Evolutionary conservation across 2,329 filamentous ascomycete species (phyloP).

Genomic region (Monilinia polystroma): DNA sequence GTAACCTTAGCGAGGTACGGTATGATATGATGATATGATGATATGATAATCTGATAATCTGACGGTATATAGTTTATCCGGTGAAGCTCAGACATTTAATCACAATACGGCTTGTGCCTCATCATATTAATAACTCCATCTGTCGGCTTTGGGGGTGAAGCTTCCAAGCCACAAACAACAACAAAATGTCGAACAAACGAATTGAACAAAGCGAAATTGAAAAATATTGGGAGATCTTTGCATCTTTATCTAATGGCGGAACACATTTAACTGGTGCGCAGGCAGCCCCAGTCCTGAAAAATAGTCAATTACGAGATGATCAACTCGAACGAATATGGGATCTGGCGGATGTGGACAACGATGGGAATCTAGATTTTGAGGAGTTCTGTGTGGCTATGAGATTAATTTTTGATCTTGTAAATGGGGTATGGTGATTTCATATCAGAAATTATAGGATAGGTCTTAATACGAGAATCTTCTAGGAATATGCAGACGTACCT

Average conservation of each 20-base stretch:
- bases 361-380: constrained; percentile 97
- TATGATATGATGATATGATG: too few species aligned
- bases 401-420: constrained; percentile 94
- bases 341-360: constrained; percentile 92
- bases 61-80: not conserved
- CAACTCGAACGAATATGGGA: constrained; percentile 99
- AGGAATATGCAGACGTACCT: constrained; percentile 93
- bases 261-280: constrained; percentile 66
- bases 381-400: constrained; percentile 99
- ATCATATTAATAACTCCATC: not conserved
- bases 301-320: constrained; percentile 68
- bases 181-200: constrained; percentile 46
- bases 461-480: constrained; percentile 18
- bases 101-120: constrained; percentile 1
- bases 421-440: constrained; percentile 63
- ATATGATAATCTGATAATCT: too few species aligned
- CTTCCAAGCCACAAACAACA: constrained; percentile 10
- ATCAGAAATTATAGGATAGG: too few species aligned
- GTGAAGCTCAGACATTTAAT: not conserved
- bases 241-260: constrained; percentile 62
- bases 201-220: constrained; percentile 75
- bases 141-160: constrained; percentile 4
- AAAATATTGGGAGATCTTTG: constrained; percentile 79
- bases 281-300: constrained; percentile 70
- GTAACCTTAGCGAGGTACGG: too few species aligned